Conservation (phyloP, 1,284 basidiomycete genomes). For the Heliocybe sulcata region DNA sequence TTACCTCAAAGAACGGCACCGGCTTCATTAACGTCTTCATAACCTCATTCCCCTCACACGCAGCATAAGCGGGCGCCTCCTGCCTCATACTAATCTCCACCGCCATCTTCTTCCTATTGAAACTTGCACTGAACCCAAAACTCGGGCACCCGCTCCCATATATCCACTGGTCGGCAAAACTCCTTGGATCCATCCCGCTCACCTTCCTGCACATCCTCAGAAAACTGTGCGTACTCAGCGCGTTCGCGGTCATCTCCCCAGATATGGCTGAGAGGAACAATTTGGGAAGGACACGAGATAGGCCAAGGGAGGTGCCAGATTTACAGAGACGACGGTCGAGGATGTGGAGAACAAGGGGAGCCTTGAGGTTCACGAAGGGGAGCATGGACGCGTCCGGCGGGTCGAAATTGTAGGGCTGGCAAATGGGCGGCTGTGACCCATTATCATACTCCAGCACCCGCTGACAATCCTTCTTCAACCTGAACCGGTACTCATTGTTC, state of each 20-base stretch:
- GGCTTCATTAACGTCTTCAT: slow-evolving; percentile 72
- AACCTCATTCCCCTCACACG: slow-evolving; percentile 62
- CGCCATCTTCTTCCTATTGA: slow-evolving; percentile 97
- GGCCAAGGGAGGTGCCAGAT: slow-evolving; percentile 89
- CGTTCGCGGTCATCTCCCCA: slow-evolving; percentile 83
- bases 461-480: slow-evolving; percentile 95
- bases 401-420: slow-evolving; percentile 80
- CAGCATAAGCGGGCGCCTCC: slow-evolving; percentile 70
- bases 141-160: slow-evolving; percentile 95
- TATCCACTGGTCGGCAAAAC: slow-evolving; percentile 98
- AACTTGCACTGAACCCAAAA: slow-evolving; percentile 85
- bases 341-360: slow-evolving; percentile 93
- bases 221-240: slow-evolving; percentile 87
- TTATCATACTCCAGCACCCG: slow-evolving; percentile 88
- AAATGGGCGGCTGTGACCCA: slow-evolving; percentile 89
- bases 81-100: slow-evolving; percentile 95
- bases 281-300: slow-evolving; percentile 93
- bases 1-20: slow-evolving; percentile 80
- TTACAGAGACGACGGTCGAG: slow-evolving; percentile 92
- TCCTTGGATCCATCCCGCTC: slow-evolving; percentile 82
- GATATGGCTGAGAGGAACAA: slow-evolving; percentile 92
- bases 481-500: slow-evolving; percentile 96
- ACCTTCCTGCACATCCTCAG: slow-evolving; percentile 91
- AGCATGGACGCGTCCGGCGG: slow-evolving; percentile 75
- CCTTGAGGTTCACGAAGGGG: slow-evolving; percentile 92